Evolutionary conservation across 345 rosid genomes (phyloP), one percentile per base, ranked within the genome.

Genomic region (Euclidium syriacum): DNA sequence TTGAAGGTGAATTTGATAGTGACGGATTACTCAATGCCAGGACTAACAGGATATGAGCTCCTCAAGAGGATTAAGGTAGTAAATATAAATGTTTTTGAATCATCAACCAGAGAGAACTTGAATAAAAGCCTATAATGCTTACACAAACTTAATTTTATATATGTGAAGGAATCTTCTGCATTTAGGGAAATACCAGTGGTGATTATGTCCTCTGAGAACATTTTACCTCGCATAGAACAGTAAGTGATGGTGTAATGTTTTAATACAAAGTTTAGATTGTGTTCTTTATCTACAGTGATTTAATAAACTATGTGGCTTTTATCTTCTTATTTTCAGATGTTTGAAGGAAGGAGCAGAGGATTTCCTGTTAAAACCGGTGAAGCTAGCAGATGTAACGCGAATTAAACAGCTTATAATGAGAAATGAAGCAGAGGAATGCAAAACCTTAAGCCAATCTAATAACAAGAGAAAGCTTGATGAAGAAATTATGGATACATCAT

Each of bases 341-440:
- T 71, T 90, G 58, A 91, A 88, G 51, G 95, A 88, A 83, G 98
- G 96, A 16, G 98, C 95, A 8, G 96, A 91, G 77, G 96, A 84
- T 4, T 91, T 77, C 52, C 23, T 91, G 12, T 64, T 89, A 16
- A 91, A 91, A 79, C 98, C 98, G 1, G 91, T 91, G 39, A 81
- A 80, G 51, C 78, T 82, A 17, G 73, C 91, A 0, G 98, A 91
- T 17, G 90, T 91, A 2, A 71, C 72, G 64, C 75, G 95, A 36
- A 49, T 91, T 19, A 88, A 72, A 64, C 80, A 83, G 8, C 81
- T 61, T 48, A 44, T 90, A 19, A 36, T 62, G 69, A 62, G 43
- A 20, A 59, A 72, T 76, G 64, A 77, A 58, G 59, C 83, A 77
- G 26, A 82, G 63, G 46, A 62, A 30, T 15, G 57, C 57, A 73